Conservation (phyloP, 2,329 filamentous ascomycete species). For the Teratosphaeriaceae sp. region DNA sequence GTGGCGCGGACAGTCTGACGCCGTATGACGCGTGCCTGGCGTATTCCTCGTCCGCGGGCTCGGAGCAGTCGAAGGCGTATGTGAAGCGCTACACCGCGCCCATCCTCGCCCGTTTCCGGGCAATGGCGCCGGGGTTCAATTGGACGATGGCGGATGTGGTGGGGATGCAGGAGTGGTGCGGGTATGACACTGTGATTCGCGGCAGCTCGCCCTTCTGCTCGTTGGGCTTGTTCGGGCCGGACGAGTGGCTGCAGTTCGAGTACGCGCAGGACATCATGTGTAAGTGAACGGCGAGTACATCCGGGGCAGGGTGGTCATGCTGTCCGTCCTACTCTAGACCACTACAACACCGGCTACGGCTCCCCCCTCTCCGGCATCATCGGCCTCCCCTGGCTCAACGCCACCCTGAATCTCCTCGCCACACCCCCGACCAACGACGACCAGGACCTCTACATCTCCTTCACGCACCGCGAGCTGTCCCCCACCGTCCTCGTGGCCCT, state of each 20-base stretch:
- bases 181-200: constrained; percentile 62
- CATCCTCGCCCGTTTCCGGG: constrained; percentile 52
- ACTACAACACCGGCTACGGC: constrained; percentile 62
- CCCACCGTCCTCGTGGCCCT: constrained; percentile 61
- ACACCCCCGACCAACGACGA: constrained; percentile 33
- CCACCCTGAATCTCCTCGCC: constrained; percentile 48
- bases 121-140: constrained; percentile 51
- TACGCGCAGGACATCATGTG: constrained; percentile 62
- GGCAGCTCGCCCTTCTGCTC: constrained; percentile 59
- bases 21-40: constrained; percentile 60
- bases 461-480: constrained; percentile 63
- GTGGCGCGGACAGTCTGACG: constrained; percentile 55
- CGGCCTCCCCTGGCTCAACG: constrained; percentile 61
- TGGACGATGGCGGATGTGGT: constrained; percentile 58
- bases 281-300: too few relatives aligned
- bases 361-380: constrained; percentile 51
- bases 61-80: constrained; percentile 40
- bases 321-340: too few relatives aligned
- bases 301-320: too few relatives aligned
- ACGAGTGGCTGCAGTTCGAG: constrained; percentile 58
- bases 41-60: constrained; percentile 53
- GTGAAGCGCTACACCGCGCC: constrained; percentile 51
- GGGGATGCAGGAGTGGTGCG: constrained; percentile 64
- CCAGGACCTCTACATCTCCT: constrained; percentile 60
- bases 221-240: constrained; percentile 51